Evolutionary conservation across 176 grass and related monocot genomes (phyloP), one percentile per base, ranked within the genome.

Genomic region (Zoysia pacifica): DNA sequence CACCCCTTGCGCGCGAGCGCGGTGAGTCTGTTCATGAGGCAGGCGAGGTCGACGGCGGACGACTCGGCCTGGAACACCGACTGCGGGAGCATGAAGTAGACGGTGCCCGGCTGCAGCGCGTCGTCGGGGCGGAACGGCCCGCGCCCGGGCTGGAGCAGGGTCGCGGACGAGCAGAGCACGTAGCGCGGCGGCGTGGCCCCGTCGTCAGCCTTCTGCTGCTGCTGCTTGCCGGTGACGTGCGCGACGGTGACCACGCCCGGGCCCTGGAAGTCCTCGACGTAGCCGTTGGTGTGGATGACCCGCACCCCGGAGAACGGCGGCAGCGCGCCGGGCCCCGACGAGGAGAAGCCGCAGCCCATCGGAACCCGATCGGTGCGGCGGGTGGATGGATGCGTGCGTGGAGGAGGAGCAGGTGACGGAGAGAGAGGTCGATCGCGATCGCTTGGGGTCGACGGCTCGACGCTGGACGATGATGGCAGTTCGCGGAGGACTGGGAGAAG

Each of bases 281-380:
- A 99, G 13, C 96, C 96, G 88, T 99, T 99, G 68, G 90, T 93
- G 88, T 99, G 96, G 78, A 99, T 92, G 15, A 99, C 92, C 1
- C 96, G 81, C 59, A 99, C 96, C 19, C 92, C 80, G 1, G 81
- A 58, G 75, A 87, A 97, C 28, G 85, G 67, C 7, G 45, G 73
- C 35, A 85, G 67, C 54, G 44, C 15, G 2, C 73, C 14, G 28
- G 62, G 5, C 0, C 62, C 5, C 4, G 64, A 9, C 40, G 73
- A 76, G 2, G 92, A 86, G 53, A 85, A 74, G 42, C 16, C 66
- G 61, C 90, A 94, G 0, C 95, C 95, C 95, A 97, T 58, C 28
- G 28, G 28, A 28, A 28, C 28, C 28, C 28, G 28, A 28, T 28
- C 28, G 28, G 28, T 28, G 28, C 28, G 28, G 28, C 28, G 28